Base-by-base conservation (phyloP, 495 filamentous ascomycete species). In the Mycothermus thermophilus region DNA sequence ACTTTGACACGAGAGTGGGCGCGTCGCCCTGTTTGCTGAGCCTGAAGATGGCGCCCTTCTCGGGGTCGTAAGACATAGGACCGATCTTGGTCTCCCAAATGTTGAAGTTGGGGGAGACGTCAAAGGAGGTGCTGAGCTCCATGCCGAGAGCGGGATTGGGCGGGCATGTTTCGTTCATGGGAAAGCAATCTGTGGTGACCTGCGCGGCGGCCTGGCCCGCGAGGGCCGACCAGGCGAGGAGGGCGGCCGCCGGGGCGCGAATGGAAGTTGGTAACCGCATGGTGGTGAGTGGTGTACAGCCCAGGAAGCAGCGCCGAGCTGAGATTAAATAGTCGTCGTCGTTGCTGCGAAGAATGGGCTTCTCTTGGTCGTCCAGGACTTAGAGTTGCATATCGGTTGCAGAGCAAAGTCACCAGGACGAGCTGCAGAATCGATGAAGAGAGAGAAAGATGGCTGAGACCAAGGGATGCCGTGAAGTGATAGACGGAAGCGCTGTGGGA, bases 1-100 rank as follows among this genome's bases (percentile, higher is more conserved):
- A 82, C 40, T 77, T 66, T 24, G 79, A 71, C 31, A 71, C 62
- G 43, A 92, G 73, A 22, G 80, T 84, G 11, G 83, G 80, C 3
- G 79, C 72, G 46, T 90, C 77, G 39, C 73, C 72, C 40, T 69
- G 58, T 59, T 83, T 74, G 47, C 48, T 55, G 52, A 93, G 71
- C 31, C 71, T 80, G 66, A 92, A 83, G 30, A 12, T 21, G 34
- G 67, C 69, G 21, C 76, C 79, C 23, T 78, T 78, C 31, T 69
- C 52, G 15, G 48, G 44, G 20, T 60, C 64, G 42, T 70, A 80
- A 20, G 43, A 58, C 38, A 84, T 62, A 4, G 53, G 45, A 37
- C 72, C 69, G 16, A 68, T 66, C n/a, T 69, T 74, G 31, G 67
- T 70, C 37, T 67, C 74, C 71, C 78, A 90, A 24, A 63, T 64